phyloP scores from a whole-genome alignment of 371 early-diverging fungal species.

The Mucor indicus region DNA sequence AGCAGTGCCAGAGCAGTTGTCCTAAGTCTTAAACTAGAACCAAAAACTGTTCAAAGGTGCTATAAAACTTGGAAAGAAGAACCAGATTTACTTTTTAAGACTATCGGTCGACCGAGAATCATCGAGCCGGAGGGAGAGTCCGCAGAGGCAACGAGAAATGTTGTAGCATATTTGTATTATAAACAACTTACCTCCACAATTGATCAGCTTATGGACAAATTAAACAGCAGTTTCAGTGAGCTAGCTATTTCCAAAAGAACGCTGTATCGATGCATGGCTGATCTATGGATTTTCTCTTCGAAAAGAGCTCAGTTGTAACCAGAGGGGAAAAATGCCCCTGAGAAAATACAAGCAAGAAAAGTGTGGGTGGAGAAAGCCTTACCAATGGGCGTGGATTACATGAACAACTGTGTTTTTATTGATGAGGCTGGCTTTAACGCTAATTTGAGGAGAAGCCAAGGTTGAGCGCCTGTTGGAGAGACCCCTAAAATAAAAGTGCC shows the following conservation, averaged over 20 bases:
- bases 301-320: conserved; percentile 1
- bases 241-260: background rate
- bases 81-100: conserved; percentile 1
- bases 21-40: background rate
- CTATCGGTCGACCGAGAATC: conserved; percentile 3
- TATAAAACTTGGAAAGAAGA: conserved; percentile 1
- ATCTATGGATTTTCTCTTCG: conserved; percentile 2
- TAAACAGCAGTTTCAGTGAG: background rate
- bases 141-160: background rate
- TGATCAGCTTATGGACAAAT: conserved; percentile 1
- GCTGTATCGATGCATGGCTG: conserved; percentile 3
- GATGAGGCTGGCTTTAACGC: conserved; percentile 16
- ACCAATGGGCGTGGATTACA: conserved; percentile 4
- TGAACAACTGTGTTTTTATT: conserved; percentile 11
- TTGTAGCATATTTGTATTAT: background rate
- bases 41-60: background rate
- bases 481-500: background rate
- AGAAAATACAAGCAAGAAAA: conserved; percentile 1
- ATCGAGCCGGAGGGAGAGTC: conserved; percentile 5
- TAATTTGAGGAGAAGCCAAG: conserved; percentile 4
- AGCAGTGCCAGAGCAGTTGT: background rate
- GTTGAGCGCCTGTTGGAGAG: conserved; percentile 3
- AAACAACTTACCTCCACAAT: background rate
- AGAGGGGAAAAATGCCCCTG: background rate
- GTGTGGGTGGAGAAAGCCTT: too few species aligned